Evolutionary conservation across 164 flowering plant genomes (phyloP).

Genomic region (Buxus sempervirens): DNA sequence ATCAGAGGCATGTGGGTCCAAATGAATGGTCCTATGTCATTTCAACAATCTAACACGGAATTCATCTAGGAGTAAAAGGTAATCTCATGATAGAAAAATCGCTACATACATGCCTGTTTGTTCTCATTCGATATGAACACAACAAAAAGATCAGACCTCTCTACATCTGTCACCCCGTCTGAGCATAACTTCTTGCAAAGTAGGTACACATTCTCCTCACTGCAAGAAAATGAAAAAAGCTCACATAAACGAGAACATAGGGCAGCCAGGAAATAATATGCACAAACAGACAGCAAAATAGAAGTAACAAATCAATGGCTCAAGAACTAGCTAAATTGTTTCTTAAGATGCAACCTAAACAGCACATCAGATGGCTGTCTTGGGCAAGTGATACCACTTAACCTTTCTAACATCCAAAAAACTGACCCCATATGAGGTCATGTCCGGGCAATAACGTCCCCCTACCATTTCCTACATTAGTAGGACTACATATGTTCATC

Average conservation of each 20-base stretch:
- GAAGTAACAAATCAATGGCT: not conserved
- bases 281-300: not conserved
- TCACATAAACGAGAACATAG: not conserved
- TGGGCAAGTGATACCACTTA: too few species aligned
- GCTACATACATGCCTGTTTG: slow-evolving; percentile 60
- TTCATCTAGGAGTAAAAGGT: not conserved
- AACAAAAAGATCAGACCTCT: slow-evolving; percentile 70
- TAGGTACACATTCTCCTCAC: slow-evolving; percentile 87
- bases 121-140: slow-evolving; percentile 82
- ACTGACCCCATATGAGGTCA: too few species aligned
- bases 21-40: too few species aligned
- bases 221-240: slow-evolving; percentile 18
- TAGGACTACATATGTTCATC: too few species aligned
- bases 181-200: slow-evolving; percentile 68
- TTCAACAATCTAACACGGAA: too few species aligned
- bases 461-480: too few species aligned
- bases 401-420: too few species aligned
- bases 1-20: too few species aligned
- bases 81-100: not conserved
- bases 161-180: slow-evolving; percentile 49
- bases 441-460: too few species aligned
- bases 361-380: too few species aligned
- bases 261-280: not conserved
- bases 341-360: too few species aligned
- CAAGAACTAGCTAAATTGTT: too few species aligned